These are phyloP conservation scores for Cladophialophora carrionii DNA, from an alignment of 2,329 filamentous ascomycete species.

Conservation along the genomic window DNA sequence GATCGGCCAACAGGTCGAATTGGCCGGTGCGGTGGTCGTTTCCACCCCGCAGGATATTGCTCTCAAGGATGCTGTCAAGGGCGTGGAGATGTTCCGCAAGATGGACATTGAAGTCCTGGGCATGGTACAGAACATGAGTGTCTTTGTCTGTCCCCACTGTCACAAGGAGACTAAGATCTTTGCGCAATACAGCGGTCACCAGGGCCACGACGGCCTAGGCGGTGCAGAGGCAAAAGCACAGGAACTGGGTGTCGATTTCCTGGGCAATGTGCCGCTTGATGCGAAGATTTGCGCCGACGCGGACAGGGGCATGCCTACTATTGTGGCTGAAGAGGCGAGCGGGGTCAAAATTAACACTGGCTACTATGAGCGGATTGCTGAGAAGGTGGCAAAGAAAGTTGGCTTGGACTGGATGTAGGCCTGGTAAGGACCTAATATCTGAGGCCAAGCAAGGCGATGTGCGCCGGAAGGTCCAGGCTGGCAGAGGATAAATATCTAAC, in stretches of 20 bases:
- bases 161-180: conserved; percentile 75
- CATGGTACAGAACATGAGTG: conserved; percentile 88
- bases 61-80: conserved; percentile 86
- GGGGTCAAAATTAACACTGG: conserved; percentile 66
- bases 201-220: conserved; percentile 51
- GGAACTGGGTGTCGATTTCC: conserved; percentile 73
- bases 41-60: conserved; percentile 93
- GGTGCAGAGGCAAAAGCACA: conserved; percentile 70
- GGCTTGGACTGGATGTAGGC: conserved; percentile 45
- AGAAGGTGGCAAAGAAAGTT: conserved; percentile 52
- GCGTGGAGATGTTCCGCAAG: conserved; percentile 89
- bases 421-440: background rate
- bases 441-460: background rate
- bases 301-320: conserved; percentile 83
- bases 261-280: conserved; percentile 89
- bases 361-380: conserved; percentile 73
- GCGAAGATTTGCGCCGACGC: conserved; percentile 84
- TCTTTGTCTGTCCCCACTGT: conserved; percentile 80
- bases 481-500: background rate
- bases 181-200: conserved; percentile 48
- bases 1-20: conserved; percentile 90
- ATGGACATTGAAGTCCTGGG: conserved; percentile 78
- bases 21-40: conserved; percentile 82
- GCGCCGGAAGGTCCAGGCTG: background rate
- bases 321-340: conserved; percentile 74